Percentiles rank a stretch among this genome's conserved stretches.
Conservation (phyloP, 352 stramenopile species). For the Phytophthora constricta region DNA sequence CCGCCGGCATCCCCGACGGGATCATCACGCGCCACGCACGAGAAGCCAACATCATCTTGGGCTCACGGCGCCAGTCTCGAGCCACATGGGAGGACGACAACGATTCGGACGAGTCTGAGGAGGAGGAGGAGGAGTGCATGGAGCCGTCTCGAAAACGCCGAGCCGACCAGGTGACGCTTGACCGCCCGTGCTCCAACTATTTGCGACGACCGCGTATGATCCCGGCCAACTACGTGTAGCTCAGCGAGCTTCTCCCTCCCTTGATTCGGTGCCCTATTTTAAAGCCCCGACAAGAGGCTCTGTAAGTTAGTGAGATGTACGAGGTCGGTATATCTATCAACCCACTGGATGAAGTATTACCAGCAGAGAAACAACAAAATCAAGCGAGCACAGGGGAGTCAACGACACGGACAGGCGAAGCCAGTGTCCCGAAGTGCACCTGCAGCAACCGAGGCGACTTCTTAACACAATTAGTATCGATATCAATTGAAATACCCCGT, state of each 20-base stretch:
- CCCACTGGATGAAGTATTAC: too few relatives aligned
- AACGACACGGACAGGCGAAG: too few relatives aligned
- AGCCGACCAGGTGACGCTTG: constrained; percentile 49
- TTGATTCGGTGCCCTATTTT: constrained; percentile 20
- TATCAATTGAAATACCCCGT: too few relatives aligned
- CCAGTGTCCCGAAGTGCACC: too few relatives aligned
- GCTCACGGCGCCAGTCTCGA: constrained; percentile 52
- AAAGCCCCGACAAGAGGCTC: constrained; percentile 2
- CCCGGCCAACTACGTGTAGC: constrained; percentile 65
- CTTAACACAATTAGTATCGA: too few relatives aligned
- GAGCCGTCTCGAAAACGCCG: constrained; percentile 46
- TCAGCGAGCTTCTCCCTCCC: too few relatives aligned
- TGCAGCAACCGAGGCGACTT: too few relatives aligned
- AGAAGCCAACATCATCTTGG: constrained; percentile 73
- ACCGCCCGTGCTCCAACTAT: constrained; percentile 54
- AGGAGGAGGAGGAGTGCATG: constrained; percentile 17
- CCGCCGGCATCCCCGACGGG: constrained; percentile 59
- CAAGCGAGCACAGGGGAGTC: too few relatives aligned
- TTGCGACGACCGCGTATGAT: constrained; percentile 70
- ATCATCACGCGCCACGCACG: constrained; percentile 73
- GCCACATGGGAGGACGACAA: constrained; percentile 24
- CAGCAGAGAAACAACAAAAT: too few relatives aligned
- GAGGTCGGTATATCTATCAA: too few relatives aligned
- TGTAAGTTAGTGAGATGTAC: constrained; percentile 50
- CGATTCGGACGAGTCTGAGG: constrained; percentile 22